phyloP scores from a whole-genome alignment of 2,329 filamentous ascomycete species.

The Plenodomus lindquistii region DNA sequence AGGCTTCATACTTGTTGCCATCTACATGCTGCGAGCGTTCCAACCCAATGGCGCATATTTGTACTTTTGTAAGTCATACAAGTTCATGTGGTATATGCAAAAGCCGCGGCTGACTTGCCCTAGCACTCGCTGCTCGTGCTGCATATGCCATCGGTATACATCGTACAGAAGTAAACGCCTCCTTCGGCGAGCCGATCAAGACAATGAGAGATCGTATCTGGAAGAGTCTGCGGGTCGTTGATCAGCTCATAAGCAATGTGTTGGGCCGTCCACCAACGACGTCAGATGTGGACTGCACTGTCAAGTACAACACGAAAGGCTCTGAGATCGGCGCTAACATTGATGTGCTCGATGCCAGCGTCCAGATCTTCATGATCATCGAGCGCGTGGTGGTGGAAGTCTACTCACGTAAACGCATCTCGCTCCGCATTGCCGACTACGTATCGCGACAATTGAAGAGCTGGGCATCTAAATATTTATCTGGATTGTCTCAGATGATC shows the following conservation, averaged over 20 bases:
- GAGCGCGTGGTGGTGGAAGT: constrained; percentile 53
- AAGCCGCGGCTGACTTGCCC: not conserved
- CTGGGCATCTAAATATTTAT: constrained; percentile 46
- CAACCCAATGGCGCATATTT: constrained; percentile 58
- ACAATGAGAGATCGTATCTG: constrained; percentile 54
- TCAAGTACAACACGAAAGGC: constrained; percentile 43
- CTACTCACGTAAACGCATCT: constrained; percentile 49
- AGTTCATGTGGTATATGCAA: not conserved
- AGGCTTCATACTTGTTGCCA: constrained; percentile 55
- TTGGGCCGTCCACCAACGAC: constrained; percentile 58
- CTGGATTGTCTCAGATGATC: constrained; percentile 31
- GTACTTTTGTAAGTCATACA: constrained; percentile 47
- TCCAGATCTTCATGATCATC: constrained; percentile 55
- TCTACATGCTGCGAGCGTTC: constrained; percentile 57
- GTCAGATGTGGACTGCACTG: constrained; percentile 55
- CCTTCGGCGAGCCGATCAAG: constrained; percentile 50
- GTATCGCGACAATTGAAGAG: constrained; percentile 47
- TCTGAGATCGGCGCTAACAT: constrained; percentile 16
- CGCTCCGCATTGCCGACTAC: constrained; percentile 46
- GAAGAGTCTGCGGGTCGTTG: constrained; percentile 58
- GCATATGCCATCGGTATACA: constrained; percentile 59
- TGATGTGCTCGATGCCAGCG: constrained; percentile 37
- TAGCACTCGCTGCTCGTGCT: constrained; percentile 53
- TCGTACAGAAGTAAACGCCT: constrained; percentile 56
- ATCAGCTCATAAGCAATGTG: constrained; percentile 56